Conservation (phyloP, 148 eudicot species). For the Diospyros kaki region DNA sequence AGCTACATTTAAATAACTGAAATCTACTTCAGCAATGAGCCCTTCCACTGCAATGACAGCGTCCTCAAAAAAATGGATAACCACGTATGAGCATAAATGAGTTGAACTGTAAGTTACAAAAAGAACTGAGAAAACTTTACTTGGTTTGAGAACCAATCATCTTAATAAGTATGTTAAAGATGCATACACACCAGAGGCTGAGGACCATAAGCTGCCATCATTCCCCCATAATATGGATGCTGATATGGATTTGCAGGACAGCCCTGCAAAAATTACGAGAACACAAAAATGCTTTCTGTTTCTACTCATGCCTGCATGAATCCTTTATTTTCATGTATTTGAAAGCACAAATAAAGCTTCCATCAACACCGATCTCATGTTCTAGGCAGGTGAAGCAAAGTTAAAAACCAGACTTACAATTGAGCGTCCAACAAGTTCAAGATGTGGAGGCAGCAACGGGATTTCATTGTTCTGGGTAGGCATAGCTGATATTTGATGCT, state of each 20-base stretch:
- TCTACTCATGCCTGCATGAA: slow-evolving; percentile 2
- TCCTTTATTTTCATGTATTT: not conserved
- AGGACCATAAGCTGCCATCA: slow-evolving; percentile 83
- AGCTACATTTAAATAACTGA: not conserved
- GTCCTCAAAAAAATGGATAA: too few species aligned
- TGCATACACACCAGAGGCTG: slow-evolving; percentile 59
- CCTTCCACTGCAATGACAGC: not conserved
- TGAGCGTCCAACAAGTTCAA: slow-evolving; percentile 91
- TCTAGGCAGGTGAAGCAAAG: slow-evolving; percentile 5
- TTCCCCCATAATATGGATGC: slow-evolving; percentile 74
- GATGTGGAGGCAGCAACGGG: slow-evolving; percentile 57
- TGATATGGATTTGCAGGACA: slow-evolving; percentile 69
- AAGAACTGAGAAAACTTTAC: not conserved
- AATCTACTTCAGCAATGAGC: not conserved
- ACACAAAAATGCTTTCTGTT: not conserved
- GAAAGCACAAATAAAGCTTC: slow-evolving; percentile 6
- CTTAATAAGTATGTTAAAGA: not conserved
- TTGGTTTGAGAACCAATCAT: not conserved
- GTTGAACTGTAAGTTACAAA: not conserved
- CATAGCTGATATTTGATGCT: slow-evolving; percentile 34
- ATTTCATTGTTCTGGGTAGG: slow-evolving; percentile 37
- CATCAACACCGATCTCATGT: not conserved
- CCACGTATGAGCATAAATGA: not conserved
- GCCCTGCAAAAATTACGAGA: slow-evolving; percentile 44
- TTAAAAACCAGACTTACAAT: slow-evolving; percentile 49